phyloP scores from a whole-genome alignment of 169 alveolate species.

The Cryptosporidium baileyi region DNA sequence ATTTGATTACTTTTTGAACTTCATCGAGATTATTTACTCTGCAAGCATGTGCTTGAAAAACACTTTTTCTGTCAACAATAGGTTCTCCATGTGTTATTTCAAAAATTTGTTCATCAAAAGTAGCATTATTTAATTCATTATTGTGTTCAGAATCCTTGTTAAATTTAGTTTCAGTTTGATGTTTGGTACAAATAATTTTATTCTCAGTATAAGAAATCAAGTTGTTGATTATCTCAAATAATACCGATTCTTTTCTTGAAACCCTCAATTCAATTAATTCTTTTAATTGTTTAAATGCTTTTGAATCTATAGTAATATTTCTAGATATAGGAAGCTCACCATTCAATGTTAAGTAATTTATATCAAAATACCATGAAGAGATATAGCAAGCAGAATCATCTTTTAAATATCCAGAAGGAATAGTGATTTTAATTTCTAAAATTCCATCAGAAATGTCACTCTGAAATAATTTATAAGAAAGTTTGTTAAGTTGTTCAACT shows the following conservation, averaged over 20 bases:
- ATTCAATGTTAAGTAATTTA: not conserved
- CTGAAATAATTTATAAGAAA: conserved; percentile 2
- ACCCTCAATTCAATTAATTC: conserved; percentile 27
- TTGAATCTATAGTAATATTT: conserved; percentile 10
- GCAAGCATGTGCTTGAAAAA: conserved; percentile 72
- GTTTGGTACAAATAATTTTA: not conserved
- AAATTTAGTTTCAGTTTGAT: not conserved
- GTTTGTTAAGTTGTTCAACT: not conserved
- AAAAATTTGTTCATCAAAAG: conserved; percentile 26
- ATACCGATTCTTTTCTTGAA: not conserved
- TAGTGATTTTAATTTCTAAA: conserved; percentile 38
- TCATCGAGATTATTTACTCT: conserved; percentile 34
- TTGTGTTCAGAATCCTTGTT: not conserved
- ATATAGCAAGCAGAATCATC: conserved; percentile 13
- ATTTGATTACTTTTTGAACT: conserved; percentile 43
- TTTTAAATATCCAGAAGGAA: conserved; percentile 41
- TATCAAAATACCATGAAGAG: conserved; percentile 47
- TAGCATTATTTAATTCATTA: not conserved
- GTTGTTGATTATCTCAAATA: conserved; percentile 26
- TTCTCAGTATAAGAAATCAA: conserved; percentile 7
- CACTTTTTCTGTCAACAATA: conserved; percentile 71
- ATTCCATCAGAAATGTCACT: conserved; percentile 31
- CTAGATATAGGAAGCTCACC: not conserved
- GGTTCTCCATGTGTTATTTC: conserved; percentile 69
- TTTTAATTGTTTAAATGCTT: not conserved